Evolutionary conservation across 2,329 filamentous ascomycete genomes (phyloP).

Genomic region (Corynespora cassiicola): DNA sequence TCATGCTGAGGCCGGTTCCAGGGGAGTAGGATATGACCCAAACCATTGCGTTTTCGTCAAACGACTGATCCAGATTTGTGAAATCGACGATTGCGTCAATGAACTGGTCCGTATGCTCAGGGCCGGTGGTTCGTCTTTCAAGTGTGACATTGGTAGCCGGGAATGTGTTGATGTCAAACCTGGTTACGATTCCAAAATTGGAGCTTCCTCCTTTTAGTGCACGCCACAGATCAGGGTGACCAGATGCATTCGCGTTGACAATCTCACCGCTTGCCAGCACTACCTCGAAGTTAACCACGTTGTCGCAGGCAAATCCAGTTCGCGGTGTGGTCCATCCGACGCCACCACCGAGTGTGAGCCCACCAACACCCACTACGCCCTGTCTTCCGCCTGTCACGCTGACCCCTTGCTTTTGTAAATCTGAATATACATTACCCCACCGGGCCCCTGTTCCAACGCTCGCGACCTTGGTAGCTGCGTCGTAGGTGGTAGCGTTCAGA

Average conservation of each 20-base stretch:
- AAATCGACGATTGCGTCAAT: too few species aligned
- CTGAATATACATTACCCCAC: slow-evolving; percentile 5
- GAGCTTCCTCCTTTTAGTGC: slow-evolving; percentile 47
- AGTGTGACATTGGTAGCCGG: too few species aligned
- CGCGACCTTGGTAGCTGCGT: slow-evolving; percentile 2
- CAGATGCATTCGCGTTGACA: slow-evolving; percentile 45
- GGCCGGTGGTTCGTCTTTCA: too few species aligned
- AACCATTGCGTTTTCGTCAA: too few species aligned
- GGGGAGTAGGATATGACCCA: too few species aligned
- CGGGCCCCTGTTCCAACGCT: slow-evolving; percentile 2
- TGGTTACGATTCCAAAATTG: slow-evolving; percentile 39
- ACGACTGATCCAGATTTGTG: too few species aligned
- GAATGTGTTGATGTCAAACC: slow-evolving; percentile 13
- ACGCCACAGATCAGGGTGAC: slow-evolving; percentile 47
- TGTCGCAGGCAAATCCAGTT: slow-evolving; percentile 20
- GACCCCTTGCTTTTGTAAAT: too few species aligned
- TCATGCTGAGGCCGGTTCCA: too few species aligned
- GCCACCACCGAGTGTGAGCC: slow-evolving; percentile 38
- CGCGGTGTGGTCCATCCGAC: slow-evolving; percentile 26
- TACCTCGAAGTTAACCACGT: slow-evolving; percentile 41
- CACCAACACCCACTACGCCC: slow-evolving; percentile 35
- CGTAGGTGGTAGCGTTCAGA: slow-evolving; percentile 15
- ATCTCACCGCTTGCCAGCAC: slow-evolving; percentile 51
- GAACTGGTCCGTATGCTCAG: too few species aligned
- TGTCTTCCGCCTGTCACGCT: slow-evolving; percentile 36